phyloP scores from a whole-genome alignment of 2,329 filamentous ascomycete genomes.

The Alternaria tenuissima region DNA sequence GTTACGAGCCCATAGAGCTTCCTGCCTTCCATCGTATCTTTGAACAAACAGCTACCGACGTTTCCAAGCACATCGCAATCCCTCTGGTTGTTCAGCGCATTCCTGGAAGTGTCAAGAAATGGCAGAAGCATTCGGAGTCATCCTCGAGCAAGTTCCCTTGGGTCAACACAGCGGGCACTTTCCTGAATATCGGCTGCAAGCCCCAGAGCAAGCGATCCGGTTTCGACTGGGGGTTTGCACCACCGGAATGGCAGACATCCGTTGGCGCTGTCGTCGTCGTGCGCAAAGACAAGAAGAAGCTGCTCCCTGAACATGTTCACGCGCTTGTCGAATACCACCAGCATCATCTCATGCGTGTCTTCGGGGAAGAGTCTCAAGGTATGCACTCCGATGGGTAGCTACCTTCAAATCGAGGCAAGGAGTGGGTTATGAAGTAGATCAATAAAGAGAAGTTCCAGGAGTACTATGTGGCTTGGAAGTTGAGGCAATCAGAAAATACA shows the following conservation, averaged over 20 bases:
- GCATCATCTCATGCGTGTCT: neutral
- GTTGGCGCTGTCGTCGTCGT: neutral
- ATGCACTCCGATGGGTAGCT: no score
- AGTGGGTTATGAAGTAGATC: neutral
- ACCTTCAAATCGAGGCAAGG: neutral
- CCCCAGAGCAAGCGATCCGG: neutral
- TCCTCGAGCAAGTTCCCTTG: neutral
- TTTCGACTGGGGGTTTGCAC: neutral
- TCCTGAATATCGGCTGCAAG: neutral
- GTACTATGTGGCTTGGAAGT: neutral
- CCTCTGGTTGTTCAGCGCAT: neutral
- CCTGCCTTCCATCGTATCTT: neutral
- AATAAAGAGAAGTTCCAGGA: neutral
- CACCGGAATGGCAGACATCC: neutral
- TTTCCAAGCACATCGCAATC: neutral
- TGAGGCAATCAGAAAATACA: neutral
- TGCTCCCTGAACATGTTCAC: neutral
- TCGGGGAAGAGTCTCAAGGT: neutral
- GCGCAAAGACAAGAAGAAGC: neutral
- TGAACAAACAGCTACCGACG: neutral
- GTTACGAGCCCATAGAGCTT: neutral
- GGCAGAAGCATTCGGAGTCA: neutral
- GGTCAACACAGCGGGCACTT: neutral
- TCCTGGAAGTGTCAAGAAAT: neutral
- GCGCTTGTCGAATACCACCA: neutral